phyloP scores from a whole-genome alignment of 164 flowering plant genomes.

The Vitis rotundifolia region DNA sequence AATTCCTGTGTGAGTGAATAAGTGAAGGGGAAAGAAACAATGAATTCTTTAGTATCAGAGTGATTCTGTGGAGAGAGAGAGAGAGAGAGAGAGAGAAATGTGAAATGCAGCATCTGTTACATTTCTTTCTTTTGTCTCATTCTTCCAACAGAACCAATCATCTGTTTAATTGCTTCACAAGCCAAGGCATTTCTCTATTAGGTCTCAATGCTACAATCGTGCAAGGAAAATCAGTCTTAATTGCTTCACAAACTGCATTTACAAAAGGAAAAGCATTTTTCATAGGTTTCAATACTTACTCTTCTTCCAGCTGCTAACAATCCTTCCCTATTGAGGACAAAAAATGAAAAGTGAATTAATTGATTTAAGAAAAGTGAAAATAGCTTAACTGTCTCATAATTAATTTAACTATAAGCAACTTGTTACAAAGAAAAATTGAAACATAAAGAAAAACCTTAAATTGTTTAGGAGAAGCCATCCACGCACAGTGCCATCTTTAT shows the following conservation, averaged over 20 bases:
- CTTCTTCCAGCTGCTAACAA: constrained; percentile 45
- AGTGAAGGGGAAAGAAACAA: not conserved
- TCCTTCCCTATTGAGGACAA: constrained; percentile 41
- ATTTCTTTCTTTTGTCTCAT: no score
- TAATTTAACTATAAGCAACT: not conserved
- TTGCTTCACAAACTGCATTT: no score
- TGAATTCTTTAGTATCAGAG: no score
- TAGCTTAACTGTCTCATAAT: not conserved
- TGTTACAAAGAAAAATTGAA: not conserved
- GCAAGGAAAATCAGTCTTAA: no score
- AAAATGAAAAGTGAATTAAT: not conserved
- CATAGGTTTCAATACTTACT: constrained; percentile 35
- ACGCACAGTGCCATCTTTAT: constrained; percentile 53
- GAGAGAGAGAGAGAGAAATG: not conserved
- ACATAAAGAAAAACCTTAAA: constrained; percentile 54
- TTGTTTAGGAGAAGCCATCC: constrained; percentile 85
- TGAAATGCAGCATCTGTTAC: not conserved
- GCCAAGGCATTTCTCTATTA: no score
- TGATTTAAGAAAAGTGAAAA: constrained; percentile 1
- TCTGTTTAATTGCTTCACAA: no score
- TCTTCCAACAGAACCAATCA: no score
- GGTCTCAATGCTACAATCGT: no score
- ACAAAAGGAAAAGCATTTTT: no score
- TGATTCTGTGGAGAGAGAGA: not conserved
- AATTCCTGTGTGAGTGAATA: not conserved